Base-by-base conservation (phyloP, 495 filamentous ascomycete species). In the Penicillium herquei region DNA sequence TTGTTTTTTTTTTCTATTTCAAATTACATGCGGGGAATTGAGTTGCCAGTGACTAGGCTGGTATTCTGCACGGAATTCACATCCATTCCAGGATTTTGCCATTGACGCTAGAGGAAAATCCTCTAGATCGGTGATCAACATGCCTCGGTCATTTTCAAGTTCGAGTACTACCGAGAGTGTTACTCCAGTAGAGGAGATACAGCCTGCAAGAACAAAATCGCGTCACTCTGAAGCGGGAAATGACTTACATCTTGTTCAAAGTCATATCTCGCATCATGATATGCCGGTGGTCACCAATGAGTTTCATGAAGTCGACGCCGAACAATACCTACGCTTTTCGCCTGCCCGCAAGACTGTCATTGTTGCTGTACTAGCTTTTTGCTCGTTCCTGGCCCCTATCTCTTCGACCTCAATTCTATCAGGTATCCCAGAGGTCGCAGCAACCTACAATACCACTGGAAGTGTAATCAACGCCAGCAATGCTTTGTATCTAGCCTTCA, bases 371-470 rank as follows among this genome's bases (percentile, higher is more conserved):
- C 68, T 89, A 17, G 82, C 86, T 0, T 86, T 83, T 59, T 87
- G 84, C 70, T 78, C 83, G 5, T 88, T 90, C 49, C 72, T 90
- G 21, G 82, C 86, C 13, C 87, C 87, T 0, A 81, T 89, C 7
- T 85, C 84, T 6, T 85, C 80, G 34, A 90, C 87, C 0, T 83
- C 84, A 0, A 85, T 90, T 41, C 70, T 90, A n/a, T 77, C 87
- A 7, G 87, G 85, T 32, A 76, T 85, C 10, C 86, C 87, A 1
- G 86, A 91, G 62, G 79, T 91, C 4, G 85, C 85, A 4, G 67
- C 61, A 10, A 82, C 82, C 11, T 91, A 80, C 55, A 51, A 70
- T 26, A 87, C 85, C 6, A 84, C 79, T 0, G 86, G 83, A 7
- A 78, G 81, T 17, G 79, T 89, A 40, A 80, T 91, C 64, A 86